Percentiles rank a stretch among this genome's conserved stretches.
Evolutionary conservation across 1,284 basidiomycete species (phyloP).

Genomic region (Naganishia albida): DNA sequence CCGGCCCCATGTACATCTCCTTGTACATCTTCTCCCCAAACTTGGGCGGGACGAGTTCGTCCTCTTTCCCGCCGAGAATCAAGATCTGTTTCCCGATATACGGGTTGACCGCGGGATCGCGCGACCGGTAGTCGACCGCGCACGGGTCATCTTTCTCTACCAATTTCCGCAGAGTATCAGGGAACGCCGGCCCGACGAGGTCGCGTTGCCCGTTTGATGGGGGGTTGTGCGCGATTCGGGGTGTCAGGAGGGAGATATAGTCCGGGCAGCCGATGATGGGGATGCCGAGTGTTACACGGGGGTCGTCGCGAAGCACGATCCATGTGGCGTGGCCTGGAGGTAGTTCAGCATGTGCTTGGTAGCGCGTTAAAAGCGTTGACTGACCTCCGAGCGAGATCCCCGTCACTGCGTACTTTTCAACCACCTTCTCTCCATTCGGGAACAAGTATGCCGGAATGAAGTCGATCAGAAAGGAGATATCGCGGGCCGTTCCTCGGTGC

Average conservation of each 20-base stretch:
- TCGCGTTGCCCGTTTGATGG: conserved; percentile 20
- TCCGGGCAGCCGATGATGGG: conserved; percentile 77
- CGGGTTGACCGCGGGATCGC: conserved; percentile 57
- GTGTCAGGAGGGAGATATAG: conserved; percentile 60
- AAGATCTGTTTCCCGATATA: conserved; percentile 70
- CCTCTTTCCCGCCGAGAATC: conserved; percentile 61
- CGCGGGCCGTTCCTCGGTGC: conserved; percentile 69
- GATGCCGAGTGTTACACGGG: conserved; percentile 68
- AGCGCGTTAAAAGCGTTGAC: conserved; percentile 10
- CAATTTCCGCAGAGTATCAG: conserved; percentile 58
- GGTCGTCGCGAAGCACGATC: conserved; percentile 58
- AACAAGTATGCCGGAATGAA: conserved; percentile 76
- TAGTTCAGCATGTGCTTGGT: neutral
- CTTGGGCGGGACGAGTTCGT: conserved; percentile 48
- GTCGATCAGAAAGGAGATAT: conserved; percentile 78
- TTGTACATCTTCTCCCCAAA: conserved; percentile 42
- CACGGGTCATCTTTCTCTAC: conserved; percentile 44
- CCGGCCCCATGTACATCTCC: conserved; percentile 37
- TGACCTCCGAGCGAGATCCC: conserved; percentile 59
- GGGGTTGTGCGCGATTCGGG: conserved; percentile 58
- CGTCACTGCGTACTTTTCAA: conserved; percentile 66
- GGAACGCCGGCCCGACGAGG: conserved; percentile 59
- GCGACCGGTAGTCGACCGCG: conserved; percentile 16
- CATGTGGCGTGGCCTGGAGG: conserved; percentile 56
- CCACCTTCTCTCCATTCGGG: conserved; percentile 65